Evolutionary conservation across 2,329 filamentous ascomycete species (phyloP).

Genomic region (Microcera coccophila): DNA sequence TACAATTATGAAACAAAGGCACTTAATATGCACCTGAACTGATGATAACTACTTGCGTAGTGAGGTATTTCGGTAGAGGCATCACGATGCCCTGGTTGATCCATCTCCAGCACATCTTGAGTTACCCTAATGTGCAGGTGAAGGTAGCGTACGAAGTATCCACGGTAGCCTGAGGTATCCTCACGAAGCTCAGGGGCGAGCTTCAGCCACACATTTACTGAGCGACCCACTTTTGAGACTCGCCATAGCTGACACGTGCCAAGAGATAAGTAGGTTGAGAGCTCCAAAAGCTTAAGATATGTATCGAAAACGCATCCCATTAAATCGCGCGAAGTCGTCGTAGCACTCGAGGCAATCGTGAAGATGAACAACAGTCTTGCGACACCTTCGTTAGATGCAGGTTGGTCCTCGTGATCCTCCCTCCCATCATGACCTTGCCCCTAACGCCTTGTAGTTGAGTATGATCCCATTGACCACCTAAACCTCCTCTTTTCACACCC

Average conservation of each 20-base stretch:
- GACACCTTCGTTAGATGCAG: slow-evolving; percentile 42
- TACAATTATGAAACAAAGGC: too few relatives aligned
- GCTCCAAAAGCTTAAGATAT: background rate
- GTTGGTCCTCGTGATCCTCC: slow-evolving; percentile 29
- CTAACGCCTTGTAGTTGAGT: slow-evolving; percentile 53
- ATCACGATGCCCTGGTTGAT: too few relatives aligned
- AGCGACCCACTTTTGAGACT: slow-evolving; percentile 23
- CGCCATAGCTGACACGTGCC: slow-evolving; percentile 29
- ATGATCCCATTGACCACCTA: slow-evolving; percentile 88
- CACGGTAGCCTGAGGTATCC: too few relatives aligned
- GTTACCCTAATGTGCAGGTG: too few relatives aligned
- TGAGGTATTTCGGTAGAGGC: too few relatives aligned
- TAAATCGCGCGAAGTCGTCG: slow-evolving; percentile 4
- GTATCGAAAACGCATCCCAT: too few relatives aligned
- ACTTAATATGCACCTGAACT: too few relatives aligned
- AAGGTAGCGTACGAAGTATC: too few relatives aligned
- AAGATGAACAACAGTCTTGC: slow-evolving; percentile 40
- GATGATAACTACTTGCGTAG: too few relatives aligned
- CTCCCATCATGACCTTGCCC: slow-evolving; percentile 14
- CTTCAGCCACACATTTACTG: slow-evolving; percentile 16
- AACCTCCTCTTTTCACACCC: slow-evolving; percentile 92
- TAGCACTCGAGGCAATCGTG: background rate
- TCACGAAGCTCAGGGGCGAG: slow-evolving; percentile 8
- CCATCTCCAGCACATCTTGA: too few relatives aligned
- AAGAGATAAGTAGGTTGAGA: slow-evolving; percentile 9